Evolutionary conservation across 352 stramenopile species (phyloP), one percentile per base, ranked within the genome.

Genomic region (Pythium phragmitis): DNA sequence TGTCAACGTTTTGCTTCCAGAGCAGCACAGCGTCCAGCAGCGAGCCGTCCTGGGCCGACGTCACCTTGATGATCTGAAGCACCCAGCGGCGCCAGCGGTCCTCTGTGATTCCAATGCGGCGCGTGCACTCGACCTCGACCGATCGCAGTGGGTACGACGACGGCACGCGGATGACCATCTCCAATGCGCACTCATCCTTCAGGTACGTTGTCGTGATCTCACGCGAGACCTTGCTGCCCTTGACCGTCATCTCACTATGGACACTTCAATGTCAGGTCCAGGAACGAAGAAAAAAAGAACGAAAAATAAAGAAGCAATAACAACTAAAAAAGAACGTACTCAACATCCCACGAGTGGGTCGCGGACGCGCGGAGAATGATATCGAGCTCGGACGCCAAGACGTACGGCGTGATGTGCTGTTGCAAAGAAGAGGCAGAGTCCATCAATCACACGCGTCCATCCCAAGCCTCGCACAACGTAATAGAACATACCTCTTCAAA

Each of bases 1-100:
- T 86, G 78, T 97, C 91, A 33, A 97, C 80, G 50, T 97, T 97
- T 52, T 88, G 69, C 68, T 97, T 97, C 91, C 91, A 98, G 36
- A 97, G 77, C 60, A 97, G 63, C 53, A 98, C 87, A 4, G 91
- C 92, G 64, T 96, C 92, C 42, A 97, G 74, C 46, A 98, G 72
- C 55, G 90, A 97, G 2, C 89, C 89, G 70, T 97, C 88, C 26
- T 87, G 81, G 28, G 94, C 91, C 23, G 94, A 79, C 14, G 89
- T 96, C 33, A 96, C 85, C 57, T 89, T 88, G 69, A 96, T 82
- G 73, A 98, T 97, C 75, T 98, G 92, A 33, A 98, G 73, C 47
- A 97, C 88, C 91, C 90, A 97, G 11, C 92, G 88, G 14, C 91
- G 82, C 92, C 92, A 98, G 17, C 88, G 87, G 63, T 96, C 88